phyloP scores from a whole-genome alignment of 2,329 filamentous ascomycete species.

The Apiospora saccharicola region DNA sequence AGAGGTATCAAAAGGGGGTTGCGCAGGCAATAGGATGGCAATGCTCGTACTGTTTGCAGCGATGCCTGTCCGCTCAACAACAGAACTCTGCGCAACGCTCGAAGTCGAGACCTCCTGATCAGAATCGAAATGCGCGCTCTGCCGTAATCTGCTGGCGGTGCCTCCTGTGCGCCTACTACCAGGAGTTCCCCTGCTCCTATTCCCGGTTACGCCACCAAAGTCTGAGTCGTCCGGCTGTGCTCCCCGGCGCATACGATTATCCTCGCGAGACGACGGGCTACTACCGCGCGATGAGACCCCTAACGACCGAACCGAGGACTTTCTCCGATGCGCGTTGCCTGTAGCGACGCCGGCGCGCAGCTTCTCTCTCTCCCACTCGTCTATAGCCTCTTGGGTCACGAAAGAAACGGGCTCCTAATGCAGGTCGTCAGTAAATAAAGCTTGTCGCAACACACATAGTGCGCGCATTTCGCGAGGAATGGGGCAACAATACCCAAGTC shows the following conservation, averaged over 20 bases:
- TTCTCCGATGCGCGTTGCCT: background rate
- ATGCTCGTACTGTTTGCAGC: constrained; percentile 19
- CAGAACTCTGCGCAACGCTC: background rate
- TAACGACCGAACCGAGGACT: background rate
- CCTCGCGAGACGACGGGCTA: background rate
- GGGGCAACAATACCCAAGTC: constrained; percentile 55
- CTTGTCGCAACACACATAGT: background rate
- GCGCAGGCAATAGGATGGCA: constrained; percentile 33
- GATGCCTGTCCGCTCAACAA: constrained; percentile 25
- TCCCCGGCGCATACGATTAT: background rate
- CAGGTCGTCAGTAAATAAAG: background rate
- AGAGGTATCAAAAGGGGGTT: constrained; percentile 31
- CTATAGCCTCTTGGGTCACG: background rate
- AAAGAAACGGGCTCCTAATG: constrained; percentile 14
- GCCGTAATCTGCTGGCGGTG: background rate
- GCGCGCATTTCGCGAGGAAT: background rate
- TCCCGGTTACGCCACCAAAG: background rate
- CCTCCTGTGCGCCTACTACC: background rate
- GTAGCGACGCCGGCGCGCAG: background rate
- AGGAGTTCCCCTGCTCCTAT: background rate
- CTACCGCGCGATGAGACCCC: background rate
- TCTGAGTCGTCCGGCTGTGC: background rate
- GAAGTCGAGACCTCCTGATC: background rate
- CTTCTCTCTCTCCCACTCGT: background rate
- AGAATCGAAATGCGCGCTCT: background rate